Evolutionary conservation across 2,329 filamentous ascomycete genomes (phyloP).

Genomic region (Fusarium sp.): DNA sequence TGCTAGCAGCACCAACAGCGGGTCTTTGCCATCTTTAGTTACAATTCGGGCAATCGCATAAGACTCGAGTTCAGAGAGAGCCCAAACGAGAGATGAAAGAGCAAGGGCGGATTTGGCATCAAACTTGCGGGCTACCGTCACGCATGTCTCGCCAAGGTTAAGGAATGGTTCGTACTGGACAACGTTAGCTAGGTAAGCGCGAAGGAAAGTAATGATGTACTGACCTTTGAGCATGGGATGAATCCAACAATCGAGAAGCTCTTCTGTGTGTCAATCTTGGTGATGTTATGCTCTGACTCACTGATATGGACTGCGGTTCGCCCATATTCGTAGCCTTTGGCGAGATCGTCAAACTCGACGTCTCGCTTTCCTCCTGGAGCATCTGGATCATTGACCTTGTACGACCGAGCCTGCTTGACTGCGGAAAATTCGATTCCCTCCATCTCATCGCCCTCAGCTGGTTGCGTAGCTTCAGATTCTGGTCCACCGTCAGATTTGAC

Average conservation of each 20-base stretch:
- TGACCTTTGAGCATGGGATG: conserved; percentile 77
- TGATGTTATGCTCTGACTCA: conserved; percentile 87
- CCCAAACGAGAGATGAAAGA: conserved; percentile 89
- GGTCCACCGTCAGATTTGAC: conserved; percentile 63
- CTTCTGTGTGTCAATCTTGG: conserved; percentile 83
- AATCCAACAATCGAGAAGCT: conserved; percentile 90
- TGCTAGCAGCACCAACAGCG: conserved; percentile 81
- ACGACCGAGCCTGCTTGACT: conserved; percentile 83
- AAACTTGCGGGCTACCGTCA: conserved; percentile 80
- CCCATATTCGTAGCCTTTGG: conserved; percentile 95
- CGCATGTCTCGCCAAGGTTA: conserved; percentile 83
- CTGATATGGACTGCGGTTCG: conserved; percentile 91
- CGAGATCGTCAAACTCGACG: conserved; percentile 83
- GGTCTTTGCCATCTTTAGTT: conserved; percentile 83
- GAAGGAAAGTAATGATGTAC: conserved; percentile 20
- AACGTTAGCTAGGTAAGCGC: conserved; percentile 21
- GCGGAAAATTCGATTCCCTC: conserved; percentile 71
- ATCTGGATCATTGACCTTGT: conserved; percentile 81
- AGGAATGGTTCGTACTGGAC: conserved; percentile 83
- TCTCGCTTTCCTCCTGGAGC: conserved; percentile 84
- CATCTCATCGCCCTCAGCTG: conserved; percentile 62
- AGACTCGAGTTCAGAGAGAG: conserved; percentile 84
- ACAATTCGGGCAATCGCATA: conserved; percentile 91
- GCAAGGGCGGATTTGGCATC: conserved; percentile 88
- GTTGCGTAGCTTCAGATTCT: conserved; percentile 65